Conservation (phyloP, 768 basidiomycete species). For the Cubamyces sp. region DNA sequence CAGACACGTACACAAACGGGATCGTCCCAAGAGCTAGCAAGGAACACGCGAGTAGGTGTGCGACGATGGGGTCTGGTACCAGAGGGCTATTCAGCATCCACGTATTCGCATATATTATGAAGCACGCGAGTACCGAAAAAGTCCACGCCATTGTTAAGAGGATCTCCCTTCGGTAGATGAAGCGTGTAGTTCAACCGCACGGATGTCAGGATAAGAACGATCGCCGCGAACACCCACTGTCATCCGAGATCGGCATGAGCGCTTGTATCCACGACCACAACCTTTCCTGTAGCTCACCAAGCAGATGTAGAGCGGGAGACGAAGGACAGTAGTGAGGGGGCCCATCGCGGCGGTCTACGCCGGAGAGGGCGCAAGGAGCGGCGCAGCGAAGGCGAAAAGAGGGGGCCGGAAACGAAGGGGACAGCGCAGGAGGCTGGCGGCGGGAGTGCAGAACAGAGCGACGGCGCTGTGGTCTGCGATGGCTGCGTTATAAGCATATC, state of each 20-base stretch:
- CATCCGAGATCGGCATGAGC: neutral
- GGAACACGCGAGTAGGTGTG: conserved; percentile 34
- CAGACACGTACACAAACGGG: conserved; percentile 30
- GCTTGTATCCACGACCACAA: neutral
- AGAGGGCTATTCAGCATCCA: too few relatives aligned
- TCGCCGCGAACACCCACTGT: conserved; percentile 32
- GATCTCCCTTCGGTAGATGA: conserved; percentile 32
- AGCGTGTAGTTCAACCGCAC: conserved; percentile 35
- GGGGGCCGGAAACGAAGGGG: neutral
- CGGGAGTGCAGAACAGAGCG: neutral
- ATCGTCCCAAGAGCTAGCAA: conserved; percentile 28
- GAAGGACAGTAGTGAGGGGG: conserved; percentile 18
- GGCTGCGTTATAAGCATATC: neutral
- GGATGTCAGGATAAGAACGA: conserved; percentile 29
- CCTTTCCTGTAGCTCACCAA: conserved; percentile 18
- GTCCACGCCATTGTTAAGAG: conserved; percentile 34
- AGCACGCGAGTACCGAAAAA: conserved; percentile 29
- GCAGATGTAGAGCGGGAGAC: conserved; percentile 26
- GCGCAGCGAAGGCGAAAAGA: neutral
- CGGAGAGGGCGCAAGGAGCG: conserved; percentile 1
- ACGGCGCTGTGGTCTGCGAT: neutral
- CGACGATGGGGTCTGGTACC: conserved; percentile 33
- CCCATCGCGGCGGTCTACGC: conserved; percentile 27
- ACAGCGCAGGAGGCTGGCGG: neutral
- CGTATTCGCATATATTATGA: too few relatives aligned